These are phyloP conservation scores for Geotrichum phurueaensis DNA, from an alignment of 1,139 yeast species.

Conservation along the genomic window DNA sequence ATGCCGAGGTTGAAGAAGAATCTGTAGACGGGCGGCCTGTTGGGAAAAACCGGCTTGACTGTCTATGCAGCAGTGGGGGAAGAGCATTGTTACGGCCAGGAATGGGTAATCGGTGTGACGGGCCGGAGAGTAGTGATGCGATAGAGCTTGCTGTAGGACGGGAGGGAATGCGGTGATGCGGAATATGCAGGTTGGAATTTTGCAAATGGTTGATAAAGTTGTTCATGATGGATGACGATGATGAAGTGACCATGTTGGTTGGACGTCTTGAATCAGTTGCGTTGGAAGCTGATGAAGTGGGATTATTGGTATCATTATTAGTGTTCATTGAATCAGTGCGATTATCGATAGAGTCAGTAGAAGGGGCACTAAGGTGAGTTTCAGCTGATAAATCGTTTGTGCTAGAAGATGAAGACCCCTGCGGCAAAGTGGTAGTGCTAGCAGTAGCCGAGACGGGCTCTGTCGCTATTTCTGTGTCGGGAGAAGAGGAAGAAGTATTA, in stretches of 20 bases:
- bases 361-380: neutral
- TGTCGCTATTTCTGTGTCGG: neutral
- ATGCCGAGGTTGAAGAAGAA: neutral
- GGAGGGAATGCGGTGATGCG: neutral
- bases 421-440: neutral
- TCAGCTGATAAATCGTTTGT: neutral
- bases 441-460: neutral
- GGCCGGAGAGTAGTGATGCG: neutral
- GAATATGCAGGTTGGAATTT: neutral
- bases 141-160: neutral
- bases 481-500: neutral
- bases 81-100: neutral
- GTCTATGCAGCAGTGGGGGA: neutral
- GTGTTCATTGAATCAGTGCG: neutral
- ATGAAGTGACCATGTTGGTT: neutral
- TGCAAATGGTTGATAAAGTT: neutral
- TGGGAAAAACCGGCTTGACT: neutral
- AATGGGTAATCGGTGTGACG: neutral
- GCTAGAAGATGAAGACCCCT: neutral
- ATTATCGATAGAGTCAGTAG: neutral
- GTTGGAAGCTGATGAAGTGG: neutral
- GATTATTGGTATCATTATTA: neutral
- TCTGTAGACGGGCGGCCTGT: neutral
- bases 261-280: neutral
- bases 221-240: neutral